phyloP scores from a whole-genome alignment of 108 stramenopile species.

The Nannochloropsis salina region DNA sequence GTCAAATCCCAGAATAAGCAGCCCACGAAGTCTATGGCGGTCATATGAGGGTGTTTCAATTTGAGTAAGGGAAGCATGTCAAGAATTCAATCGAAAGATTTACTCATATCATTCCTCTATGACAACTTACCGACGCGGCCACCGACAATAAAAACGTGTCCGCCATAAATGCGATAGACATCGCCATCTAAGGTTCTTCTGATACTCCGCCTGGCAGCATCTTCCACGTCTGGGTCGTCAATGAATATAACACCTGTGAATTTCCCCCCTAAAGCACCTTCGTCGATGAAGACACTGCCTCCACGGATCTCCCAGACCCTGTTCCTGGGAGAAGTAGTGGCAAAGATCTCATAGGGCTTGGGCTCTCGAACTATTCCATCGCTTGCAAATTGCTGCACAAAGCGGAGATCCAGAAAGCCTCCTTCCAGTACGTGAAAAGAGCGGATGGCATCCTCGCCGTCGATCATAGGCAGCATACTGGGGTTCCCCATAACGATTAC shows the following conservation, averaged over 20 bases:
- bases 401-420: background rate
- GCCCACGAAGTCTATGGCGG: background rate
- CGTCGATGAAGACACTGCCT: background rate
- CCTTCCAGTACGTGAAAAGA: background rate
- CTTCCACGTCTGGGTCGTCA: background rate
- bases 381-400: slow-evolving; percentile 3
- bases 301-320: background rate
- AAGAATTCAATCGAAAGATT: too few relatives aligned
- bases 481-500: background rate
- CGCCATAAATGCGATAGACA: slow-evolving; percentile 17
- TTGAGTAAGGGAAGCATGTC: too few relatives aligned
- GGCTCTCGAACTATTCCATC: slow-evolving; percentile 11
- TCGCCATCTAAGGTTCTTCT: background rate
- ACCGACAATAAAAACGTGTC: background rate
- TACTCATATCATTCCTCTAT: background rate
- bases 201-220: background rate
- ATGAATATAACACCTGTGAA: background rate
- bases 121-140: background rate
- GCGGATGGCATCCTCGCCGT: background rate
- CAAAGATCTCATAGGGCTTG: background rate
- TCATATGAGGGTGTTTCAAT: too few relatives aligned
- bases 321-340: background rate
- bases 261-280: background rate
- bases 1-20: background rate
- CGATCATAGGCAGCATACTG: background rate